Base-by-base conservation (phyloP, 768 basidiomycete species). In the Hortiboletus flavorubellus region DNA sequence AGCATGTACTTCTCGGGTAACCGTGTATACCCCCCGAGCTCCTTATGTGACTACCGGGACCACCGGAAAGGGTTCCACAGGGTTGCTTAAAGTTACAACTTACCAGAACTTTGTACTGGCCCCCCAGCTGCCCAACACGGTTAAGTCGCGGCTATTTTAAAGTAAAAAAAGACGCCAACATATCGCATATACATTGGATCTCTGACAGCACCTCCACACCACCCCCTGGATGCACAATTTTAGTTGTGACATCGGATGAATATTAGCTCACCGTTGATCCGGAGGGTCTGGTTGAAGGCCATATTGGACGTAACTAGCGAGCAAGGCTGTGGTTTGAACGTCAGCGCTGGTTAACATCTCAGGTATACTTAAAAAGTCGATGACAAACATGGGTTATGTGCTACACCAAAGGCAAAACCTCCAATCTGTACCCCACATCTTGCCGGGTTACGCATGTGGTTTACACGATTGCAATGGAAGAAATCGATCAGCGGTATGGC, bases 361-460 rank as follows among this genome's bases (percentile, higher is more conserved):
- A 18, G 8, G 46, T 47, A 55, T 49, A 63, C 53, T 21, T 43
- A 53, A 44, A 54, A 35, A 47, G 10, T 52, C 35, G 40, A 59
- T 58, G 47, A 59, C 55, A 35, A 46, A 53, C 34, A 42, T 48
- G 26, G 37, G 31, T 39, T 39, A 33, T 14, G 51, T 44, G 46
- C 16, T n/a, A 37, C 46, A 38, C 49, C 49, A 46, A 54, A 18
- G 31, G 48, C 18, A 44, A 56, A 49, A 38, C 53, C 42, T 49
- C 49, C 45, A 38, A 55, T 62, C 62, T 64, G 50, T 53, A 50
- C 61, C 58, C 66, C 55, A 59, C 50, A 68, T 61, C 59, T 68
- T 34, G 49, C 41, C 35, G 49, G 45, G 42, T 29, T 11, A 44
- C 41, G 38, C 23, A 55, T 63, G 53, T 58, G 59, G 54, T 52